Base-by-base conservation (phyloP, 2,329 filamentous ascomycete species). In the Colletotrichum navitas region DNA sequence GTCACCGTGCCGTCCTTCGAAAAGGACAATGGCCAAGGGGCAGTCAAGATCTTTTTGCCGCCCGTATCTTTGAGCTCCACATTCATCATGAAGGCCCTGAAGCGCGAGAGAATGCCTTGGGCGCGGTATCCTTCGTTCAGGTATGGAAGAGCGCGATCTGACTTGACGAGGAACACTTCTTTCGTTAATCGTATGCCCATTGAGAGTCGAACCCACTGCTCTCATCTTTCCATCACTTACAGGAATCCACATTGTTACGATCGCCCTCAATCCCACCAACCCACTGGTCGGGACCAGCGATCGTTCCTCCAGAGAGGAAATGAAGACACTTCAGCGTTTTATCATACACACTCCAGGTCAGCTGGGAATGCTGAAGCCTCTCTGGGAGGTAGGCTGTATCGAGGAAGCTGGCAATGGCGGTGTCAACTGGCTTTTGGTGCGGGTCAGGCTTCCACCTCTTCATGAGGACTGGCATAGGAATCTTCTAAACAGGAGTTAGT, bases 381-480 rank as follows among this genome's bases (percentile, higher is more conserved):
- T 83, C 83, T n/a, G 86, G 85, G 6, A 84, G 82, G 65, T 87
- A 87, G 5, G 84, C 84, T 0, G 85, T 87, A 71, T 87, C 85
- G 71, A 88, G 87, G 6, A 87, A 75, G 65, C 84, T 86, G 12
- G 84, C 85, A 1, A 83, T 79, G 0, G 82, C 82, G 3, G 82
- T 81, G 72, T 87, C 85, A 18, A 85, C 80, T 0, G 85, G 85
- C 49, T 86, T 85, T 56, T 84, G 80, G 1, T 55, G 63, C 10
- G 66, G 41, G 12, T 59, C 55, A 0, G 66, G 70, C 34, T 62
- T 72, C 24, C 55, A 52, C 6, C 26, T 39, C 18, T 66, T 61
- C 61, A 69, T 58, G 24, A 71, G 55, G 7, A 43, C 34, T 5
- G 70, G 70, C 14, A 70, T 21, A 18, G 70, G 70, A 4, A 72